phyloP scores from a whole-genome alignment of 163 green algal species.

The Coccomyxa subellipsoidea region DNA sequence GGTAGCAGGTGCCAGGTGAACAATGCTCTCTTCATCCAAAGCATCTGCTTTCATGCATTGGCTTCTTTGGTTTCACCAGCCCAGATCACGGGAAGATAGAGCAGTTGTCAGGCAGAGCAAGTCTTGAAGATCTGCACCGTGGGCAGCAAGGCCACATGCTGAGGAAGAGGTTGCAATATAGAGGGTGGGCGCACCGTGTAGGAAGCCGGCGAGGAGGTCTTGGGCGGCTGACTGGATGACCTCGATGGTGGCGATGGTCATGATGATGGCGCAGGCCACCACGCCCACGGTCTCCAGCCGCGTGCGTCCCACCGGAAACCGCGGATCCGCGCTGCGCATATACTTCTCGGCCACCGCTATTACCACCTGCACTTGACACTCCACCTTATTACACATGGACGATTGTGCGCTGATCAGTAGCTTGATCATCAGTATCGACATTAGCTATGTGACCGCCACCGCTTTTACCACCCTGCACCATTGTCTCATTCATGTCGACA shows the following conservation, averaged over 20 bases:
- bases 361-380: slow-evolving; percentile 27
- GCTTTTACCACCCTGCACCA: no score
- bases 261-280: slow-evolving; percentile 35
- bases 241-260: slow-evolving; percentile 34
- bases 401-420: no score
- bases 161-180: not conserved
- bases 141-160: not conserved
- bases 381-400: no score
- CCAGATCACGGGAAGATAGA: no score
- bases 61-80: no score
- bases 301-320: slow-evolving; percentile 64
- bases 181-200: slow-evolving; percentile 13
- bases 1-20: no score
- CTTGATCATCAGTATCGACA: no score
- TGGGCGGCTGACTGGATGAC: slow-evolving; percentile 38
- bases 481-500: no score
- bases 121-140: not conserved
- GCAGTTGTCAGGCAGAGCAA: no score
- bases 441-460: no score
- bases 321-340: slow-evolving; percentile 32
- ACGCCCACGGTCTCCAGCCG: slow-evolving; percentile 62
- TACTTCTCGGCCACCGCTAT: slow-evolving; percentile 24
- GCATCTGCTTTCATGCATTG: no score
- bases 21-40: no score
- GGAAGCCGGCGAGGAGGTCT: slow-evolving; percentile 39